These are phyloP conservation scores for Hawksworthiomyces lignivorus DNA, from an alignment of 2,329 filamentous ascomycete genomes.

Conservation along the genomic window DNA sequence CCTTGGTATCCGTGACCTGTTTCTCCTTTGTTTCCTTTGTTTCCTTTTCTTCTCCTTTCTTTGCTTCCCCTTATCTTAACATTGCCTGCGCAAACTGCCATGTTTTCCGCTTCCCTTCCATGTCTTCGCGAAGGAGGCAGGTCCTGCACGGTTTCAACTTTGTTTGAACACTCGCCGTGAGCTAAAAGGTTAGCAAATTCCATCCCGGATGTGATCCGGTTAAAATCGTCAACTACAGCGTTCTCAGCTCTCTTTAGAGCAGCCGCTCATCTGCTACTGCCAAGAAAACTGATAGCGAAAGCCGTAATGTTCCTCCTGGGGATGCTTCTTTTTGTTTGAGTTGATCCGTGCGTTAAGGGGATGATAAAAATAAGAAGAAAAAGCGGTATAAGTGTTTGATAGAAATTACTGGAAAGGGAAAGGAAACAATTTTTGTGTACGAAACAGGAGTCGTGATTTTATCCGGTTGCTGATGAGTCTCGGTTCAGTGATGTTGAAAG, in stretches of 20 bases:
- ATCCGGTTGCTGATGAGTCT: too few species aligned
- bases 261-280: not conserved
- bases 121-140: too few species aligned
- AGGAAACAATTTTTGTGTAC: not conserved
- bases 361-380: not conserved
- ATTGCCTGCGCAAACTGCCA: too few species aligned
- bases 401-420: not conserved
- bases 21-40: not conserved
- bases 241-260: too few species aligned
- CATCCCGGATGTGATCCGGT: not conserved
- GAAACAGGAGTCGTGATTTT: constrained; percentile 8
- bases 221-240: not conserved
- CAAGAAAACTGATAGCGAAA: not conserved
- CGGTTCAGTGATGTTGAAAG: too few species aligned
- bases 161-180: constrained; percentile 5
- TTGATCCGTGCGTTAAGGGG: not conserved
- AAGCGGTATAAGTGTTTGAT: constrained; percentile 2
- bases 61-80: not conserved
- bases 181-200: not conserved
- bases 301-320: too few species aligned
- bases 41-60: not conserved
- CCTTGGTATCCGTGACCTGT: not conserved
- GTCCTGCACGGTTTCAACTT: constrained; percentile 3
- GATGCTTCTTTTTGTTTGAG: not conserved
- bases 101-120: too few species aligned